Evolutionary conservation across 2,329 filamentous ascomycete genomes (phyloP).

Genomic region (Zopfia rhizophila): DNA sequence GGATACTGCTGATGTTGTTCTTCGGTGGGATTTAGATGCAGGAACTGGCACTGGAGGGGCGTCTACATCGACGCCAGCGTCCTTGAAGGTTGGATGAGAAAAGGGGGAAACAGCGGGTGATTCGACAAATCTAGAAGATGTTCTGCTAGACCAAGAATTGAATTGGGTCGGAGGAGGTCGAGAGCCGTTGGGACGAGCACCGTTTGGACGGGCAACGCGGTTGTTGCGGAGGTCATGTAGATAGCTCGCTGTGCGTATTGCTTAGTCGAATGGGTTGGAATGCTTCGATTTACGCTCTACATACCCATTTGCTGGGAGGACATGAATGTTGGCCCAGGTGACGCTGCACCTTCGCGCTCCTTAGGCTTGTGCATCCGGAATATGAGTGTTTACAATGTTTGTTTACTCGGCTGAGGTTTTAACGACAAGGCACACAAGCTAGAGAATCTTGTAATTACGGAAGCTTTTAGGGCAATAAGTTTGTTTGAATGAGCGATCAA

Average conservation of each 20-base stretch:
- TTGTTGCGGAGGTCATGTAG: constrained; percentile 76
- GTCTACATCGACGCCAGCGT: constrained; percentile 32
- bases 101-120: constrained; percentile 38
- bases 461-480: neutral
- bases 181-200: constrained; percentile 77
- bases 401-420: constrained; percentile 19
- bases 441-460: too few relatives aligned
- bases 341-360: constrained; percentile 48
- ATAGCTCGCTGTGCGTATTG: constrained; percentile 68
- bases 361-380: constrained; percentile 44
- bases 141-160: constrained; percentile 47
- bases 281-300: constrained; percentile 19
- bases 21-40: constrained; percentile 39
- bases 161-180: constrained; percentile 69
- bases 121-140: constrained; percentile 32
- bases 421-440: constrained; percentile 2
- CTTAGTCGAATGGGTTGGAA: constrained; percentile 29
- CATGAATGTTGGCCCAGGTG: constrained; percentile 50
- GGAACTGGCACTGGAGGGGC: constrained; percentile 19
- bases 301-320: constrained; percentile 52
- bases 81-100: constrained; percentile 36
- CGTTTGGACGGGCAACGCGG: constrained; percentile 73
- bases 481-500: constrained; percentile 4
- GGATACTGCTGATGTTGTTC: constrained; percentile 38
- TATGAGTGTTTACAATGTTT: constrained; percentile 25